These are phyloP conservation scores for Berberis vulgaris DNA, from an alignment of 164 flowering plant species.

Conservation along the genomic window DNA sequence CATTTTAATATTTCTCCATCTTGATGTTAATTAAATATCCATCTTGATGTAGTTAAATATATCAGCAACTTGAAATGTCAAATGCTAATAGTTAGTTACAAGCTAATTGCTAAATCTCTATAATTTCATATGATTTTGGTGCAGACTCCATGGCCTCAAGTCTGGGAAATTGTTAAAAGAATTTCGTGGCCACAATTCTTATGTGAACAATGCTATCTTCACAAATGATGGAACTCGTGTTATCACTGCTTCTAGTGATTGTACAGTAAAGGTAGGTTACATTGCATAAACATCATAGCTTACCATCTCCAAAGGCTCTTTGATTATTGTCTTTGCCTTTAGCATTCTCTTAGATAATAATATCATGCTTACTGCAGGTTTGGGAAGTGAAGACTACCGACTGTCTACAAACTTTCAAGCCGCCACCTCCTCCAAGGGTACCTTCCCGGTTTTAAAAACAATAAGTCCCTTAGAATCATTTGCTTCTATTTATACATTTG, in stretches of 20 bases:
- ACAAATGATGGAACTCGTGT: slow-evolving; percentile 86
- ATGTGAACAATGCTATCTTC: slow-evolving; percentile 91
- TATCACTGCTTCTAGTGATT: slow-evolving; percentile 98
- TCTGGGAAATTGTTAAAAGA: slow-evolving; percentile 94
- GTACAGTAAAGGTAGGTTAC: slow-evolving; percentile 76
- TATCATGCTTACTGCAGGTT: slow-evolving; percentile 41
- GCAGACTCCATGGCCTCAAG: slow-evolving; percentile 92
- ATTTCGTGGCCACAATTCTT: slow-evolving; percentile 93
- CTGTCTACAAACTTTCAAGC: slow-evolving; percentile 92
- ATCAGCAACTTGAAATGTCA: no score
- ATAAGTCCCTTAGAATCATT: slow-evolving; percentile 3
- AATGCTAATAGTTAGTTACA: background rate
- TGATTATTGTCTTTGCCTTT: background rate
- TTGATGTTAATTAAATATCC: no score
- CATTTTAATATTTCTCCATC: no score
- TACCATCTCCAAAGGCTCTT: background rate
- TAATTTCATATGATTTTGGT: slow-evolving; percentile 9
- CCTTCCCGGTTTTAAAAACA: background rate
- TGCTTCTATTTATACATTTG: background rate
- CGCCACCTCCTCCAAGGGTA: slow-evolving; percentile 97
- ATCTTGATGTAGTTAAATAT: no score
- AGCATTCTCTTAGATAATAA: background rate
- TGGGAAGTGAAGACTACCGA: slow-evolving; percentile 94
- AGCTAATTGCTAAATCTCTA: background rate
- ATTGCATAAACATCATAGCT: background rate